These are phyloP conservation scores for Alternaria triticina DNA, from an alignment of 2,329 filamentous ascomycete genomes.

Conservation along the genomic window DNA sequence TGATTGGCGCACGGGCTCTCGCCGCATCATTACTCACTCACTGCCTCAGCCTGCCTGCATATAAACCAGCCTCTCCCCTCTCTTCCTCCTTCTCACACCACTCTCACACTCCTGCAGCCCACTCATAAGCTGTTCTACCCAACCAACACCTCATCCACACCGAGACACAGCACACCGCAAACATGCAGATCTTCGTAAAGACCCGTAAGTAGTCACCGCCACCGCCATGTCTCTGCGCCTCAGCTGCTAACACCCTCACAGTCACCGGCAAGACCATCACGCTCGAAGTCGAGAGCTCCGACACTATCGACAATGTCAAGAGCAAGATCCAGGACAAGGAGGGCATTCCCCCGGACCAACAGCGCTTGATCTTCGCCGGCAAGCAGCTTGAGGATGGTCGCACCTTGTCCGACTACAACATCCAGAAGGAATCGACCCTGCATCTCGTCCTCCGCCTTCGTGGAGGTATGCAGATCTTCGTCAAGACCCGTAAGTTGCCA, in stretches of 20 bases:
- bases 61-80: constrained; percentile 35
- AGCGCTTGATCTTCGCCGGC: constrained; percentile 94
- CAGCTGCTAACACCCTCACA: constrained; percentile 48
- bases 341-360: constrained; percentile 94
- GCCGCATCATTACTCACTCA: constrained; percentile 44
- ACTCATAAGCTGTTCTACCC: constrained; percentile 7
- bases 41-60: constrained; percentile 41
- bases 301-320: constrained; percentile 97
- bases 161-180: constrained; percentile 68
- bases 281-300: constrained; percentile 72
- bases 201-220: constrained; percentile 70
- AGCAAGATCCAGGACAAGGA: constrained; percentile 98
- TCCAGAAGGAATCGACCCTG: constrained; percentile 81
- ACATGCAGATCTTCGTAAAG: constrained; percentile 99
- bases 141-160: constrained; percentile 13
- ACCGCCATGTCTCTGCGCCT: constrained; percentile 18
- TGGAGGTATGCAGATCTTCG: constrained; percentile 69
- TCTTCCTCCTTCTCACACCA: constrained; percentile 24
- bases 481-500: constrained; percentile 58
- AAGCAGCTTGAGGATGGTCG: constrained; percentile 97
- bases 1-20: constrained; percentile 41
- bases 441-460: constrained; percentile 77
- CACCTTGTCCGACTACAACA: constrained; percentile 92
- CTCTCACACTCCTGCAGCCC: constrained; percentile 15
- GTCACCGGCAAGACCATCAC: constrained; percentile 74